Conservation (phyloP, 345 rosid species). For the Eucalyptus virginea region DNA sequence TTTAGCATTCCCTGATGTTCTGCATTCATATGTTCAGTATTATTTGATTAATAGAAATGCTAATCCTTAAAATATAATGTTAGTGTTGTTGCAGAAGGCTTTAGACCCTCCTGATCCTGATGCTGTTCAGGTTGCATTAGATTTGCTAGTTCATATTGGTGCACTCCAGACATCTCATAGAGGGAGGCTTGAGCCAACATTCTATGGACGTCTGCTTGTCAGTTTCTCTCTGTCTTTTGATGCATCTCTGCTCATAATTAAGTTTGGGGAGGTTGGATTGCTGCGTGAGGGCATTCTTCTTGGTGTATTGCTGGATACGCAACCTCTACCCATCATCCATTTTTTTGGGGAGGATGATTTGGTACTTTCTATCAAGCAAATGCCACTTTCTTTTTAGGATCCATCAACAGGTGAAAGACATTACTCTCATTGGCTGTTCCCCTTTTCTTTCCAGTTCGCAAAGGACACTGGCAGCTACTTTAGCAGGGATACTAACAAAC, state of each 20-base stretch:
- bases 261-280: conserved; percentile 78
- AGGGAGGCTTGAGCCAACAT: conserved; percentile 69
- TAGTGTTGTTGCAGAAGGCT: conserved; percentile 76
- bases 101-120: conserved; percentile 74
- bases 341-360: conserved; percentile 67
- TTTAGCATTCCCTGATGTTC: not conserved
- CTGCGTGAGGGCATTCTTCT: conserved; percentile 81
- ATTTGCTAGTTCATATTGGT: conserved; percentile 39
- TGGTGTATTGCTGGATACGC: conserved; percentile 76
- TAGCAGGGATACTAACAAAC: conserved; percentile 23
- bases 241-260: conserved; percentile 57
- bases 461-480: conserved; percentile 36
- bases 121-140: conserved; percentile 62
- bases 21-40: not conserved
- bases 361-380: conserved; percentile 31
- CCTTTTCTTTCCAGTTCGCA: conserved; percentile 35
- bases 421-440: not conserved
- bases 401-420: not conserved
- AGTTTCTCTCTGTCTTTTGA: conserved; percentile 78
- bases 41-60: not conserved
- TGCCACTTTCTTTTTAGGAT: not conserved
- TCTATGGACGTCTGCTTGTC: conserved; percentile 79
- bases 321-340: conserved; percentile 61
- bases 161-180: conserved; percentile 48
- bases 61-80: conserved; percentile 8